Base-by-base conservation (phyloP, 2,329 filamentous ascomycete genomes). In the Apiospora sp. region DNA sequence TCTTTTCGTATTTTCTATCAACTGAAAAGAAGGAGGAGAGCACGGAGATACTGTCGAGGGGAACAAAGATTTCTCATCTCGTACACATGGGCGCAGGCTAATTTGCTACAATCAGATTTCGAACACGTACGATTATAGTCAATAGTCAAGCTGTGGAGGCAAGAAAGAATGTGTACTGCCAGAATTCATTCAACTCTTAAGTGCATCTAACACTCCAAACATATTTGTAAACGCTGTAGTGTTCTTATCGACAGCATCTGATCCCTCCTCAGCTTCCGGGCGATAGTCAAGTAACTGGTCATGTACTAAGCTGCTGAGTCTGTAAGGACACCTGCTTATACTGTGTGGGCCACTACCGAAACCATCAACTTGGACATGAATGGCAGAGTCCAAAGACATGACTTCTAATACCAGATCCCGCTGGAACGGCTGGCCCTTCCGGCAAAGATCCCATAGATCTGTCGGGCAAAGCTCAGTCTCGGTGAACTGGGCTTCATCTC, bases 391-490 rank as follows among this genome's bases (percentile, higher is more conserved):
- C n/a, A 51, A 27, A 51, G 49, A 51, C n/a, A 27, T 51, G 2
- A 27, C 49, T 27, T 51, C 49, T 51, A 51, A 51, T 27, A 51
- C 10, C 1, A 51, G n/a, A 51, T 51, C 10, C 49, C 49, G 49
- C 49, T 51, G n/a, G n/a, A 51, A 51, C 49, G 49, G n/a, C 49
- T 51, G n/a, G 49, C 49, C 49, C 8, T 51, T 51, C n/a, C 49
- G 49, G 49, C n/a, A 51, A 51, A n/a, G 49, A 51, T 51, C n/a
- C n/a, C n/a, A 51, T 51, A 27, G n/a, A 24, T 51, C 49, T 51
- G 49, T 51, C n/a, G 49, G 49, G 49, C 49, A 51, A 51, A 51
- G 49, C 49, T 51, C n/a, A 51, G n/a, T 51, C 49, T 51, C 49
- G n/a, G n/a, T 51, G 10, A 51, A 51, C n/a, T 51, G 8, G n/a